Percentiles rank a stretch among this genome's conserved stretches.
Conservation (phyloP, 1,284 basidiomycete species). For the Boletus mariae region DNA sequence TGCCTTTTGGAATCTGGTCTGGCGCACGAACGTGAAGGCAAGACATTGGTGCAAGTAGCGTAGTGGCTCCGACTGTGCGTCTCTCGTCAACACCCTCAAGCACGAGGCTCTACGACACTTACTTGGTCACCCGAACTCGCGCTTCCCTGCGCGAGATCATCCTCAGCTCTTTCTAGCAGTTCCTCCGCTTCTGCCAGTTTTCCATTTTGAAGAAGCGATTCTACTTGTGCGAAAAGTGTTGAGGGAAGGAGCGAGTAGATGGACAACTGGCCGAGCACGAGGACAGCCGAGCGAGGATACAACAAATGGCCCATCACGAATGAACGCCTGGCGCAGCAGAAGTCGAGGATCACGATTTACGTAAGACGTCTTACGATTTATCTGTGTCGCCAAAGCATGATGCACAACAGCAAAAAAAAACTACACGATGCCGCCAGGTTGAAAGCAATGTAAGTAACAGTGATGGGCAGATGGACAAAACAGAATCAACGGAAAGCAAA, state of each 20-base stretch:
- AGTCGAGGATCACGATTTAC: constrained; percentile 8
- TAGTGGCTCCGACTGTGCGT: constrained; percentile 51
- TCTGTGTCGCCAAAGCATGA: no score
- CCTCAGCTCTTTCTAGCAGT: constrained; percentile 46
- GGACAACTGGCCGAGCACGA: constrained; percentile 60
- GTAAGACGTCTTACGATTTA: background rate
- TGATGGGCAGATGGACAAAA: background rate
- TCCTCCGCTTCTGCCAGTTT: constrained; percentile 61
- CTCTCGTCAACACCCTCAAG: constrained; percentile 2
- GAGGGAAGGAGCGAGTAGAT: constrained; percentile 69
- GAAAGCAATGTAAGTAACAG: background rate
- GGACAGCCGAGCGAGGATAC: constrained; percentile 59
- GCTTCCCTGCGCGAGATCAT: constrained; percentile 12
- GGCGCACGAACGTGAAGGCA: constrained; percentile 67
- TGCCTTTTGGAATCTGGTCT: constrained; percentile 76
- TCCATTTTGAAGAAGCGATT: constrained; percentile 64
- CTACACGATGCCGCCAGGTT: background rate
- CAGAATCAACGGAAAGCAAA: constrained; percentile 15
- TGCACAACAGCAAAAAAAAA: background rate
- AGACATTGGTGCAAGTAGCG: constrained; percentile 75
- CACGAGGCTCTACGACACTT: constrained; percentile 1
- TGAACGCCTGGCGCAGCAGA: background rate
- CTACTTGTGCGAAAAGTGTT: constrained; percentile 70
- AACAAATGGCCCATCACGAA: constrained; percentile 28
- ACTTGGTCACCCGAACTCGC: constrained; percentile 11